These are phyloP conservation scores for Candida mesenterica DNA, from an alignment of 1,139 yeast genomes.

Conservation along the genomic window DNA sequence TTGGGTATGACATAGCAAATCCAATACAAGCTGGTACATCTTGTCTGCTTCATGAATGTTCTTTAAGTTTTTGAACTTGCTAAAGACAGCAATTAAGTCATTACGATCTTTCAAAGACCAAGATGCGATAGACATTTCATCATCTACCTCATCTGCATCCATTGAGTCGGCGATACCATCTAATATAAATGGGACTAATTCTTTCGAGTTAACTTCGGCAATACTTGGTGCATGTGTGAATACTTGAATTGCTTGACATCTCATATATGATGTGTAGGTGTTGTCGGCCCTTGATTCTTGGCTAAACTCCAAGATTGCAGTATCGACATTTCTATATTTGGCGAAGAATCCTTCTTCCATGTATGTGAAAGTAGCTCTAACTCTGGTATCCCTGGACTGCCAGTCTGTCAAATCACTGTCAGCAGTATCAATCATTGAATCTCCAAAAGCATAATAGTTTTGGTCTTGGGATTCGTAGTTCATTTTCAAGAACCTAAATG, in stretches of 20 bases:
- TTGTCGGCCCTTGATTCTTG: conserved; percentile 32
- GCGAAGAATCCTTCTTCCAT: conserved; percentile 21
- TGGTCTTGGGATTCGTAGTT: conserved; percentile 25
- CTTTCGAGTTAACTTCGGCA: conserved; percentile 61
- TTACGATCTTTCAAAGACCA: conserved; percentile 69
- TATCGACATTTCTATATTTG: conserved; percentile 21
- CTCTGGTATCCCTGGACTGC: conserved; percentile 32
- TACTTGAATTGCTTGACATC: conserved; percentile 50
- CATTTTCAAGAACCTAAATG: conserved; percentile 38
- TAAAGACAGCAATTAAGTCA: conserved; percentile 58
- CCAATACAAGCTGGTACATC: conserved; percentile 53
- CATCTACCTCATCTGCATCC: conserved; percentile 20
- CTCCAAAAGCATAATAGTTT: conserved; percentile 13
- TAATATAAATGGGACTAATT: conserved; percentile 57
- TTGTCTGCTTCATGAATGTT: conserved; percentile 50
- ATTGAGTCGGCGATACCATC: conserved; percentile 26
- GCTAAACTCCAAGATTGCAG: conserved; percentile 36
- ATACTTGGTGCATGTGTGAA: conserved; percentile 56
- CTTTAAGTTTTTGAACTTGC: conserved; percentile 64
- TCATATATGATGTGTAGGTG: conserved; percentile 36
- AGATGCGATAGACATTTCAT: conserved; percentile 9
- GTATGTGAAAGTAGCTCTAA: conserved; percentile 25
- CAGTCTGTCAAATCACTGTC: conserved; percentile 24
- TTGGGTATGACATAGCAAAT: conserved; percentile 61
- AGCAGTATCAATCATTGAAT: conserved; percentile 15